Conservation (phyloP, 1,139 yeast species). For the Saccharomyces hybrid region DNA sequence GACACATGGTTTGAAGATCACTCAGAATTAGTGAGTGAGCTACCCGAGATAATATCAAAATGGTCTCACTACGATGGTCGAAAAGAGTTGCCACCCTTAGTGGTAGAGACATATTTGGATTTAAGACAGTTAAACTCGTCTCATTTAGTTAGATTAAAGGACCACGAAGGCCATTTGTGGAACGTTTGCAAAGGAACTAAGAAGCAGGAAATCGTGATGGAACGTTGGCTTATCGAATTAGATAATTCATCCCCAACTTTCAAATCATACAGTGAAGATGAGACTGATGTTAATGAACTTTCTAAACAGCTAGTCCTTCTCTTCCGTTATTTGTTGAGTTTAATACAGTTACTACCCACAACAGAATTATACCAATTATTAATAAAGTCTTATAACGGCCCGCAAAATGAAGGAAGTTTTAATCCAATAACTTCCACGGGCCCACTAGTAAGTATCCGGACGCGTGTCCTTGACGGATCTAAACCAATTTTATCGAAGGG, state of each 20-base stretch:
- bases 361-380: conserved; percentile 45
- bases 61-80: conserved; percentile 28
- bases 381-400: conserved; percentile 18
- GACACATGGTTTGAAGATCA: conserved; percentile 18
- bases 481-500: conserved; percentile 76
- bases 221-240: conserved; percentile 85
- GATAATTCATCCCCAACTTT: conserved; percentile 36
- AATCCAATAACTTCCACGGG: conserved; percentile 20
- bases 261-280: conserved; percentile 15
- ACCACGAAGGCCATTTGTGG: conserved; percentile 42
- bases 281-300: conserved; percentile 13
- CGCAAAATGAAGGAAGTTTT: conserved; percentile 18
- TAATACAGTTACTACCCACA: conserved; percentile 64
- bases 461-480: conserved; percentile 67
- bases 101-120: conserved; percentile 78
- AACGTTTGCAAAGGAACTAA: conserved; percentile 48
- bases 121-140: conserved; percentile 51
- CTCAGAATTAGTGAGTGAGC: conserved; percentile 8
- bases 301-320: conserved; percentile 52
- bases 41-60: conserved; percentile 18
- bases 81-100: conserved; percentile 60
- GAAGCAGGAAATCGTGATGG: conserved; percentile 77
- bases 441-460: conserved; percentile 36
- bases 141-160: conserved; percentile 59
- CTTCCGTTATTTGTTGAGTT: conserved; percentile 66